Conservation (phyloP, 306 rosid genomes). For the Pueraria montana region DNA sequence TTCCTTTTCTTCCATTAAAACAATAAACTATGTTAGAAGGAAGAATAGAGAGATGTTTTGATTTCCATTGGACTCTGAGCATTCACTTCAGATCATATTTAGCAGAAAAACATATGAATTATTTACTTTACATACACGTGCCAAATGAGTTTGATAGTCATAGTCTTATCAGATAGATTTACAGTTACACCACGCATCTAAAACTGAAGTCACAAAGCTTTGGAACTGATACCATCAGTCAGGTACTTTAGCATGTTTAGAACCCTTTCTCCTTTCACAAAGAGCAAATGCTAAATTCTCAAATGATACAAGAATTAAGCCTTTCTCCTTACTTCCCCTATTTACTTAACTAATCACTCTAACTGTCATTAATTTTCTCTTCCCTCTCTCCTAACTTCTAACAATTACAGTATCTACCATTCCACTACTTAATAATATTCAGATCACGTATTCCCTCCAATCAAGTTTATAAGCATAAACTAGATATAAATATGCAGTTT, state of each 20-base stretch:
- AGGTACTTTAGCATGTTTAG: neutral
- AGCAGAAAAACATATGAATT: neutral
- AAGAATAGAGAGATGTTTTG: neutral
- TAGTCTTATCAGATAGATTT: neutral
- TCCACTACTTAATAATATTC: neutral
- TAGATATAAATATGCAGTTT: neutral
- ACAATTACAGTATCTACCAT: conserved; percentile 5
- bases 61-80: neutral
- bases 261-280: neutral
- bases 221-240: neutral
- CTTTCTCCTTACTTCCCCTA: neutral
- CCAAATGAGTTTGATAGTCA: neutral
- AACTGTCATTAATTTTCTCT: neutral
- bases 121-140: neutral
- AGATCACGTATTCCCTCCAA: neutral
- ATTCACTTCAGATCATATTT: conserved; percentile 34
- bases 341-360: neutral
- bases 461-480: conserved; percentile 4
- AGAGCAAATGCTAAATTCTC: neutral
- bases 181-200: conserved; percentile 21
- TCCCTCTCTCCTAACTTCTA: neutral
- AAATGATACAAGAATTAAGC: neutral
- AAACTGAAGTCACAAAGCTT: neutral
- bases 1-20: conserved; percentile 4
- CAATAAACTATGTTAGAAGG: neutral